Evolutionary conservation across 352 stramenopile genomes (phyloP).

Genomic region (Phytophthora citrophthora): DNA sequence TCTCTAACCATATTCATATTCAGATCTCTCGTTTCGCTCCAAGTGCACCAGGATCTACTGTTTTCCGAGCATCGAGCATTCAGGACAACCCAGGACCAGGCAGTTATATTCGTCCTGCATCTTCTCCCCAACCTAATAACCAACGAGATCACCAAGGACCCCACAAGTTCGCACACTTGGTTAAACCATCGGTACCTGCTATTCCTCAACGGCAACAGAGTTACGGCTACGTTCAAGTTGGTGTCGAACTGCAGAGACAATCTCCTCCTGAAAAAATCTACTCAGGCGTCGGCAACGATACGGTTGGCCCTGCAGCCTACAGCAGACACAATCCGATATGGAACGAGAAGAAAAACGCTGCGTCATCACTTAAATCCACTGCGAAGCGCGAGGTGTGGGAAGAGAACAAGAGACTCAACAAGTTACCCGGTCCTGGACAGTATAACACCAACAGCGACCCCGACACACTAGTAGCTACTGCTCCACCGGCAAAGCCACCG

Average conservation of each 20-base stretch:
- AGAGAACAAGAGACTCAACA: constrained; percentile 51
- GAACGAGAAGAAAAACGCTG: constrained; percentile 74
- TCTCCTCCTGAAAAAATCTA: constrained; percentile 57
- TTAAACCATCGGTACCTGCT: constrained; percentile 67
- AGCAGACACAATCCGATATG: constrained; percentile 58
- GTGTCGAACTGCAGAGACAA: constrained; percentile 52
- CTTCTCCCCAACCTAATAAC: constrained; percentile 34
- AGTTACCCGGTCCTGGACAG: constrained; percentile 67
- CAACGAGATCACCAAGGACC: constrained; percentile 30
- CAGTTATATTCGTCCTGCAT: constrained; percentile 43
- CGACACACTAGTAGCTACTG: constrained; percentile 8
- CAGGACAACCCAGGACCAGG: constrained; percentile 79
- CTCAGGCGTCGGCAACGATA: constrained; percentile 75
- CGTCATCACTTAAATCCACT: constrained; percentile 68
- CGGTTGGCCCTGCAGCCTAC: constrained; percentile 75
- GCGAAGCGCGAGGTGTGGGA: constrained; percentile 82
- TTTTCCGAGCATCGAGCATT: constrained; percentile 69
- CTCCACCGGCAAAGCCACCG: constrained; percentile 2
- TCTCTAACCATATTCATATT: neutral
- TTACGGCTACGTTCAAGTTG: constrained; percentile 70
- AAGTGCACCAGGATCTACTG: constrained; percentile 70
- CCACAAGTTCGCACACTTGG: constrained; percentile 47
- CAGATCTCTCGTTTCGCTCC: constrained; percentile 79
- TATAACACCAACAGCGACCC: constrained; percentile 40
- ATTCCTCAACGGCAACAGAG: constrained; percentile 80